A percentile compares a stretch with the other conserved stretches of the same genome.
phyloP scores from a whole-genome alignment of 2,329 filamentous ascomycete species.

The Calycina herbarum region DNA sequence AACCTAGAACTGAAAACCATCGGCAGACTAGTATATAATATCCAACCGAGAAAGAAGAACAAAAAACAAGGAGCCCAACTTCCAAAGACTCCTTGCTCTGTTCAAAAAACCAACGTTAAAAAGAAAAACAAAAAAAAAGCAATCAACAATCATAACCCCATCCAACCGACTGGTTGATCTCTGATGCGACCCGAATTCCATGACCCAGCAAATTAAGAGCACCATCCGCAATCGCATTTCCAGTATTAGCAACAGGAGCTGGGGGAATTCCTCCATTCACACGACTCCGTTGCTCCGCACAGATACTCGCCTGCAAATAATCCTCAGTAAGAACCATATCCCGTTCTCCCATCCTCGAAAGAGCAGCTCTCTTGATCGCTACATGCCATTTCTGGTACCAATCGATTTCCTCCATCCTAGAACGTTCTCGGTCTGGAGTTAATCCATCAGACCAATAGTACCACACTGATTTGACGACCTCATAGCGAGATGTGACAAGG shows the following conservation, averaged over 20 bases:
- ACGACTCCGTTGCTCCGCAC: neutral
- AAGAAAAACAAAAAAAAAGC: neutral
- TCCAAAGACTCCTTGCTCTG: neutral
- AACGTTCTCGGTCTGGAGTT: conserved; percentile 22
- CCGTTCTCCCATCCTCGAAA: conserved; percentile 9
- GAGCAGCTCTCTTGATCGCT: conserved; percentile 5
- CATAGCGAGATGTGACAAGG: conserved; percentile 66
- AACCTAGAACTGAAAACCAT: no score
- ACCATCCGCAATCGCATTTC: conserved; percentile 43
- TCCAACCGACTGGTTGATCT: conserved; percentile 25
- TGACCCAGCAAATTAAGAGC: conserved; percentile 47
- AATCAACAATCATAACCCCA: conserved; percentile 32
- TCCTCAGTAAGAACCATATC: neutral
- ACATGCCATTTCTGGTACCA: neutral
- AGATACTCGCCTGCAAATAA: conserved; percentile 5
- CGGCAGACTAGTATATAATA: no score
- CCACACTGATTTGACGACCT: conserved; percentile 60
- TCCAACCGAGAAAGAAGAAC: neutral
- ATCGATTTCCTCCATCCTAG: conserved; percentile 46
- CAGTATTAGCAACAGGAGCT: conserved; percentile 32
- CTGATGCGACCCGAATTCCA: conserved; percentile 38
- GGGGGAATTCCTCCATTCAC: neutral
- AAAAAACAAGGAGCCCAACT: neutral
- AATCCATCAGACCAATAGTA: conserved; percentile 27
- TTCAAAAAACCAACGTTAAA: neutral